Evolutionary conservation across 768 basidiomycete species (phyloP).

Genomic region (Rhodotorula diobovata): DNA sequence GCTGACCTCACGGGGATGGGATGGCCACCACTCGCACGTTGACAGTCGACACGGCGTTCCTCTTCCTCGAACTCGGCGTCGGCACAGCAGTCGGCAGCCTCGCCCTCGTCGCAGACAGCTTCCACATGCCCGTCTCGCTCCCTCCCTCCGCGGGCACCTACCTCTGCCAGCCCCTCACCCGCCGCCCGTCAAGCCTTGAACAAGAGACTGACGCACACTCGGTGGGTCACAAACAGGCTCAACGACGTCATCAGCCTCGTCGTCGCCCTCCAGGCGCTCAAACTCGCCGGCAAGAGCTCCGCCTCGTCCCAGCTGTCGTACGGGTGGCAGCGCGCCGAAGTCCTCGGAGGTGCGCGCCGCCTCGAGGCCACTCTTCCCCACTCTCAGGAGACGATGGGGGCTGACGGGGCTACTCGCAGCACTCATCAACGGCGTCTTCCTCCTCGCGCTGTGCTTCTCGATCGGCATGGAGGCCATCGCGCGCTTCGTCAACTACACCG

Average conservation of each 20-base stretch:
- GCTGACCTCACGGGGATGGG: neutral
- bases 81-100: constrained; percentile 53
- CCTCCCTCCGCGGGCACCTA: too few relatives aligned
- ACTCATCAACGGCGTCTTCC: constrained; percentile 91
- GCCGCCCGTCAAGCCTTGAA: too few relatives aligned
- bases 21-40: neutral
- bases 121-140: constrained; percentile 71
- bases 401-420: constrained; percentile 53
- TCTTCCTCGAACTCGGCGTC: constrained; percentile 75
- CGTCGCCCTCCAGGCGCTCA: constrained; percentile 93
- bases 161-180: too few relatives aligned
- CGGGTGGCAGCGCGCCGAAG: constrained; percentile 88
- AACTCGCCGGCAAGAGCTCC: constrained; percentile 64
- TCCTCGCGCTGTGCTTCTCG: constrained; percentile 92
- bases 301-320: constrained; percentile 77
- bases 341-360: constrained; percentile 52
- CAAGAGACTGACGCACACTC: neutral
- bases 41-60: constrained; percentile 75
- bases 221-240: constrained; percentile 39
- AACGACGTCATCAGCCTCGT: constrained; percentile 85
- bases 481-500: constrained; percentile 78
- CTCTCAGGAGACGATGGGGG: neutral
- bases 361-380: neutral
- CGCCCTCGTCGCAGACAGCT: constrained; percentile 82
- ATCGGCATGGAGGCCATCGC: constrained; percentile 87